Evolutionary conservation across 257 asterid species (phyloP).

Genomic region (Ilex aquifolium): DNA sequence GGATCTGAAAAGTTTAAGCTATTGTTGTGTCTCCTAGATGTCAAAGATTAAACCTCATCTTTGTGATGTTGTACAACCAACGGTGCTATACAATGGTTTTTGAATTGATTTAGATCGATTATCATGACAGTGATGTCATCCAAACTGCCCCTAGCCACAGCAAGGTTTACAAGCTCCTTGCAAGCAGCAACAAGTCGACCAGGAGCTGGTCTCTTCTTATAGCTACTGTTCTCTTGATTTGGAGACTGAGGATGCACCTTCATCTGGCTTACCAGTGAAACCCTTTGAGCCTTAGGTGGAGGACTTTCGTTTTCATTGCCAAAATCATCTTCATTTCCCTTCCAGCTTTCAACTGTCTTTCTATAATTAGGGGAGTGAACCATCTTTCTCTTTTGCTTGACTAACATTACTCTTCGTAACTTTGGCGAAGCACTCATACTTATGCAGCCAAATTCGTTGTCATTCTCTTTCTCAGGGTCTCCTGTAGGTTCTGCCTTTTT

Average conservation of each 20-base stretch:
- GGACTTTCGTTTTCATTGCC: slow-evolving; percentile 43
- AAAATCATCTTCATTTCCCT: slow-evolving; percentile 27
- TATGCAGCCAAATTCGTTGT: slow-evolving; percentile 14
- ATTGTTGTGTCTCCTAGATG: too few relatives aligned
- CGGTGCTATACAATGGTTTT: slow-evolving; percentile 1
- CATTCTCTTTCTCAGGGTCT: slow-evolving; percentile 16
- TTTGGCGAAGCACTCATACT: slow-evolving; percentile 32
- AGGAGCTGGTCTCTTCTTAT: slow-evolving; percentile 22
- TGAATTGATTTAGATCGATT: slow-evolving; percentile 40
- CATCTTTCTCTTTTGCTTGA: slow-evolving; percentile 21
- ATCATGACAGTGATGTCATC: slow-evolving; percentile 80
- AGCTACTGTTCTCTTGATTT: slow-evolving; percentile 25
- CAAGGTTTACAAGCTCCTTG: slow-evolving; percentile 65
- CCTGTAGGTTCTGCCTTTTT: slow-evolving; percentile 17
- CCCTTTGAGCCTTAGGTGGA: slow-evolving; percentile 42
- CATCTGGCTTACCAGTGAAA: slow-evolving; percentile 26
- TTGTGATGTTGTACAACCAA: background rate
- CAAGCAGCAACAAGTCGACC: slow-evolving; percentile 49
- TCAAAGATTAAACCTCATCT: too few relatives aligned
- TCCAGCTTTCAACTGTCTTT: slow-evolving; percentile 15
- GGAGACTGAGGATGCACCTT: slow-evolving; percentile 17
- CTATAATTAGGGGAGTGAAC: slow-evolving; percentile 19
- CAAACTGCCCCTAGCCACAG: slow-evolving; percentile 65
- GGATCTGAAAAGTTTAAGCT: too few relatives aligned
- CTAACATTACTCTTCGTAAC: slow-evolving; percentile 27